A percentile compares a stretch with the other conserved stretches of the same genome.
Conservation (phyloP, 2,329 filamentous ascomycete species). For the Trichoderma harzianum region DNA sequence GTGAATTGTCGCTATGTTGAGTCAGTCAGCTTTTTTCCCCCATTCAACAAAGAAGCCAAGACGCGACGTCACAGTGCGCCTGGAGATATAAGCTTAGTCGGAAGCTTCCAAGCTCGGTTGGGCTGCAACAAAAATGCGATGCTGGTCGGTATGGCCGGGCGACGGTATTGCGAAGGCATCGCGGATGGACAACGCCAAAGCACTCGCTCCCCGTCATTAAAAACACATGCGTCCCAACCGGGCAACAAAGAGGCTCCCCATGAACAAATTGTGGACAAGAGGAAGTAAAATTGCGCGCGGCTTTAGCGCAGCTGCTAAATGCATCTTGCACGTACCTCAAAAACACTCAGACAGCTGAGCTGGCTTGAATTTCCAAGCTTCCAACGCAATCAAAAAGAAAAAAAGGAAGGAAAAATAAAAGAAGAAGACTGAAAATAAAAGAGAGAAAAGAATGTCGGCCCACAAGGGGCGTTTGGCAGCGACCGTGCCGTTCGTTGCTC, state of each 20-base stretch:
- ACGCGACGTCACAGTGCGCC: neutral
- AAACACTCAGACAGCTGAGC: slow-evolving; percentile 4
- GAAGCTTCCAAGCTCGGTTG: neutral
- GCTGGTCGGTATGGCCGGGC: neutral
- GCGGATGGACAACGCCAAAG: neutral
- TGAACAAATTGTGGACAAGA: neutral
- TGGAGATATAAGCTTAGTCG: neutral
- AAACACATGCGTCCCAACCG: neutral
- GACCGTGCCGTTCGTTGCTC: slow-evolving; percentile 13
- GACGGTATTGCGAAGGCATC: neutral
- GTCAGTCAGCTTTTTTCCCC: neutral
- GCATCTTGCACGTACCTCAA: slow-evolving; percentile 16
- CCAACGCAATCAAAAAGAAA: slow-evolving; percentile 1
- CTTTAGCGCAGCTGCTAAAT: slow-evolving; percentile 9
- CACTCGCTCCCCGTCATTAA: neutral
- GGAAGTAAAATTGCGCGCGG: slow-evolving; percentile 18
- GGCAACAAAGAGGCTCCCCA: neutral
- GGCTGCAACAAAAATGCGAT: neutral
- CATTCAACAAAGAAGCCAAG: neutral
- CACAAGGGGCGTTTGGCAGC: slow-evolving; percentile 17
- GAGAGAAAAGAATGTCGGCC: slow-evolving; percentile 16
- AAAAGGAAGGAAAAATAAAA: neutral
- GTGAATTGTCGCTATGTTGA: slow-evolving; percentile 19
- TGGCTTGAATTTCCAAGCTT: slow-evolving; percentile 10
- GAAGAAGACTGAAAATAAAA: neutral